Percentiles rank a stretch among this genome's conserved stretches.
Conservation (phyloP, 441 rosid species). For the Populus hybrid region DNA sequence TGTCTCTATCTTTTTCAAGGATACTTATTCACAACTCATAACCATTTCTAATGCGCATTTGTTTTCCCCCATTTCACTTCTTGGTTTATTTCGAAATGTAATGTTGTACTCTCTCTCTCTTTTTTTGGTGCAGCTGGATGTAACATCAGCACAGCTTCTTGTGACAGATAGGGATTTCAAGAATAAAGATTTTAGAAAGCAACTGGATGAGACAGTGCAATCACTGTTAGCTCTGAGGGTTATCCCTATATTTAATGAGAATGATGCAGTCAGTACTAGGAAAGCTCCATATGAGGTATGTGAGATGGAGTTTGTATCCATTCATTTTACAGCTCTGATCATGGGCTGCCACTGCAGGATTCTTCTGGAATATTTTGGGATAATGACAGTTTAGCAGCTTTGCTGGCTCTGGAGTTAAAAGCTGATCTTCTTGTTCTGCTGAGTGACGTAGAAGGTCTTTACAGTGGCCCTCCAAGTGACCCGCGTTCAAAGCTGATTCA, state of each 20-base stretch:
- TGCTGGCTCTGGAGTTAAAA: constrained; percentile 83
- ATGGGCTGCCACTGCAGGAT: constrained; percentile 57
- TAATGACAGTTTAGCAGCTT: constrained; percentile 96
- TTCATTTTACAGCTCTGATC: constrained; percentile 15
- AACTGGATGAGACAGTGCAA: constrained; percentile 73
- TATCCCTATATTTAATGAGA: constrained; percentile 93
- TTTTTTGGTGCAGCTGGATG: constrained; percentile 66
- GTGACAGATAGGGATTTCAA: constrained; percentile 91
- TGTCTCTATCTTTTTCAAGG: not conserved
- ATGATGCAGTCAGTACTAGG: constrained; percentile 95
- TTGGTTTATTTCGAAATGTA: not conserved
- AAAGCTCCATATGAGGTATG: constrained; percentile 95
- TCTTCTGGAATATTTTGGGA: no score
- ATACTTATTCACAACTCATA: not conserved
- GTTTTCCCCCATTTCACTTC: not conserved
- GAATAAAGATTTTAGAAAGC: constrained; percentile 75
- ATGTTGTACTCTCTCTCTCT: not conserved
- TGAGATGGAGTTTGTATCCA: not conserved
- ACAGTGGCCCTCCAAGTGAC: constrained; percentile 95
- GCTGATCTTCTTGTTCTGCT: constrained; percentile 91
- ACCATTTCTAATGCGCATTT: not conserved
- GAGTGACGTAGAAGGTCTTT: constrained; percentile 99
- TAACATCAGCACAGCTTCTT: constrained; percentile 91
- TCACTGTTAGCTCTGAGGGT: constrained; percentile 65
- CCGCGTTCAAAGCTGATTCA: constrained; percentile 82